These are phyloP conservation scores for Zymoseptoria brevis DNA, from an alignment of 2,329 filamentous ascomycete species.

Conservation along the genomic window DNA sequence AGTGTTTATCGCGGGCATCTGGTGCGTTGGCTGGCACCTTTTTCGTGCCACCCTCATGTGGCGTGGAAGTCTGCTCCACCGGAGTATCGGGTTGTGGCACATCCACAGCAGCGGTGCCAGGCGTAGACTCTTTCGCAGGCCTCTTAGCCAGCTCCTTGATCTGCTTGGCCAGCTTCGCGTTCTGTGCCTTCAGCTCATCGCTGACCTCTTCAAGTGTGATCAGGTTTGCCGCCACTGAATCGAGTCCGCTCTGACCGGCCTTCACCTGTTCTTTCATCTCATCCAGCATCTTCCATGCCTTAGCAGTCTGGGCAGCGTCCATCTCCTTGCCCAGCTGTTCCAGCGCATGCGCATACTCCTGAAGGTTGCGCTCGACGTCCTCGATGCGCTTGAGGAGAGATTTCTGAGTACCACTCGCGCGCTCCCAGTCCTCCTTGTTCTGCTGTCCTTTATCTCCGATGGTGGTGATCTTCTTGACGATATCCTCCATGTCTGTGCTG, in stretches of 20 bases:
- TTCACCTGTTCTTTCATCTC: slow-evolving; percentile 12
- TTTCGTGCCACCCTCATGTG: neutral
- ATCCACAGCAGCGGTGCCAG: neutral
- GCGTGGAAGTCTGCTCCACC: neutral
- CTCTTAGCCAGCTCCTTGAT: slow-evolving; percentile 7
- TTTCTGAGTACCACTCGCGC: slow-evolving; percentile 16
- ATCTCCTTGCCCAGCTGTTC: slow-evolving; percentile 18
- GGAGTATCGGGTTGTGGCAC: neutral
- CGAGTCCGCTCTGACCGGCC: slow-evolving; percentile 6
- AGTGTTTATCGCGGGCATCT: neutral
- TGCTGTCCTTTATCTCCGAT: slow-evolving; percentile 10
- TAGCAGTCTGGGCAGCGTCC: slow-evolving; percentile 9
- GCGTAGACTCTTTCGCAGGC: neutral
- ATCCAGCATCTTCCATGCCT: slow-evolving; percentile 12
- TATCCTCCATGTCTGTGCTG: slow-evolving; percentile 10
- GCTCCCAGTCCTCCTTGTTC: slow-evolving; percentile 10
- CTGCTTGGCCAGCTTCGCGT: slow-evolving; percentile 11
- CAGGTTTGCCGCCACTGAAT: slow-evolving; percentile 14
- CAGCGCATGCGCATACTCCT: slow-evolving; percentile 13
- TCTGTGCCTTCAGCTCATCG: slow-evolving; percentile 13
- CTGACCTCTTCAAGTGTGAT: slow-evolving; percentile 13
- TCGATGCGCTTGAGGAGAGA: slow-evolving; percentile 17
- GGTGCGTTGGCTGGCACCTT: neutral
- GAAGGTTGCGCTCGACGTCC: slow-evolving; percentile 15
- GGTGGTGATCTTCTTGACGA: slow-evolving; percentile 10